These are phyloP conservation scores for Physcomitrellopsis africana DNA, from an alignment of 225 moss, liverwort and hornwort species.

Conservation along the genomic window DNA sequence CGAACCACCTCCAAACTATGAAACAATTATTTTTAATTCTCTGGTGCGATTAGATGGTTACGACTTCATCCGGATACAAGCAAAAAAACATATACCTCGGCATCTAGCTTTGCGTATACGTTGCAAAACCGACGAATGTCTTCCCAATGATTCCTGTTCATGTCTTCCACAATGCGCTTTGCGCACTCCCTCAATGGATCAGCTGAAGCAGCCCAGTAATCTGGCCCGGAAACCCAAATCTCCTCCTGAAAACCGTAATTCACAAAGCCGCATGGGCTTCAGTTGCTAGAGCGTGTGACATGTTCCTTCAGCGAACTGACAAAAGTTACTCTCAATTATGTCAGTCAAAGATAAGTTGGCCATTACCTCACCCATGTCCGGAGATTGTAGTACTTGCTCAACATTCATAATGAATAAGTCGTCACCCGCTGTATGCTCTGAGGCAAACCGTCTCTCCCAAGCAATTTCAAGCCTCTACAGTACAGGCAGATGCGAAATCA, in stretches of 20 bases:
- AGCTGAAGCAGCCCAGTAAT: conserved; percentile 75
- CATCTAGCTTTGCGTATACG: conserved; percentile 65
- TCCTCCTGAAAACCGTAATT: conserved; percentile 67
- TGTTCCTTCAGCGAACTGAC: not conserved
- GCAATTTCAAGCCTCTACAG: conserved; percentile 72
- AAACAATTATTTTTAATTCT: not conserved
- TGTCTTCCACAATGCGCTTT: conserved; percentile 85
- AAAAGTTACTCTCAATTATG: not conserved
- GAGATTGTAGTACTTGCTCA: conserved; percentile 86
- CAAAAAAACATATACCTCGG: conserved; percentile 53
- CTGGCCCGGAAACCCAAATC: conserved; percentile 78
- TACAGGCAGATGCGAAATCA: not conserved
- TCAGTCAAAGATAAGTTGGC: not conserved
- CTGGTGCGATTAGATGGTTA: not conserved
- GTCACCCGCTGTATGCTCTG: conserved; percentile 61
- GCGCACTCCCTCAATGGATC: conserved; percentile 92
- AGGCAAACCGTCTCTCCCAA: conserved; percentile 88
- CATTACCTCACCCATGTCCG: conserved; percentile 93
- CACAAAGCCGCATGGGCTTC: not conserved
- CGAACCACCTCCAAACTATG: no score
- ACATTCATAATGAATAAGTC: conserved; percentile 76
- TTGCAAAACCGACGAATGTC: conserved; percentile 90
- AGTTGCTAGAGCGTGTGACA: not conserved
- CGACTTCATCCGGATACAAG: not conserved
- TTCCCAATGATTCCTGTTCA: conserved; percentile 98